These are phyloP conservation scores for Miamiensis avidus DNA, from an alignment of 169 alveolate species.

Conservation along the genomic window DNA sequence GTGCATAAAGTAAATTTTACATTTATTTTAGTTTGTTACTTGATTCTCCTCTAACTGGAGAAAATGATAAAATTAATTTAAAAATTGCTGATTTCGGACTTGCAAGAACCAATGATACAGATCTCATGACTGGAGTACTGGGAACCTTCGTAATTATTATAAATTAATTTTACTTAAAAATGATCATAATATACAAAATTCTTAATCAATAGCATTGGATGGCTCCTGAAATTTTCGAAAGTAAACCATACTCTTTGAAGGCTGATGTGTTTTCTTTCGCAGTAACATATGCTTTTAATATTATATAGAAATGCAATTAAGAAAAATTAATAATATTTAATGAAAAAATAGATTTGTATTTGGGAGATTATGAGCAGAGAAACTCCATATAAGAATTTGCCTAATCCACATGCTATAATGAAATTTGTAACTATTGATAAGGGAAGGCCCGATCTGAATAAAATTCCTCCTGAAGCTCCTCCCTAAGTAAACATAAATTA, in stretches of 20 bases:
- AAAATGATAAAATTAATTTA: slow-evolving; percentile 28
- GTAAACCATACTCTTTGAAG: slow-evolving; percentile 64
- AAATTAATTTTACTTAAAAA: no score
- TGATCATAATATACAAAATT: no score
- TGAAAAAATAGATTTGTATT: slow-evolving; percentile 50
- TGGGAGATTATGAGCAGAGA: slow-evolving; percentile 73
- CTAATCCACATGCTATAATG: slow-evolving; percentile 35
- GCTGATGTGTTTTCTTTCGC: slow-evolving; percentile 79
- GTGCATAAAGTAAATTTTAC: neutral
- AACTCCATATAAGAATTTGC: slow-evolving; percentile 60
- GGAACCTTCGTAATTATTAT: slow-evolving; percentile 62
- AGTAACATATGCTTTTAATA: neutral
- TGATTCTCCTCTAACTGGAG: slow-evolving; percentile 26
- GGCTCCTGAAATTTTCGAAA: slow-evolving; percentile 81
- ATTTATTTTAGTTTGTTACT: slow-evolving; percentile 37
- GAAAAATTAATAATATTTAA: neutral
- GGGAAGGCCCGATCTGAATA: slow-evolving; percentile 47
- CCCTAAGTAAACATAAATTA: neutral
- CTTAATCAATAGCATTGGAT: slow-evolving; percentile 62
- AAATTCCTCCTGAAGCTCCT: slow-evolving; percentile 60
- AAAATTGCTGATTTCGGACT: slow-evolving; percentile 71
- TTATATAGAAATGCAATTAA: neutral
- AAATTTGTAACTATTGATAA: slow-evolving; percentile 28
- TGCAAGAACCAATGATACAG: slow-evolving; percentile 37
- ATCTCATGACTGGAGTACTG: slow-evolving; percentile 58